phyloP scores from a whole-genome alignment of 225 moss, liverwort and hornwort species.

The Anthoceros angustus region DNA sequence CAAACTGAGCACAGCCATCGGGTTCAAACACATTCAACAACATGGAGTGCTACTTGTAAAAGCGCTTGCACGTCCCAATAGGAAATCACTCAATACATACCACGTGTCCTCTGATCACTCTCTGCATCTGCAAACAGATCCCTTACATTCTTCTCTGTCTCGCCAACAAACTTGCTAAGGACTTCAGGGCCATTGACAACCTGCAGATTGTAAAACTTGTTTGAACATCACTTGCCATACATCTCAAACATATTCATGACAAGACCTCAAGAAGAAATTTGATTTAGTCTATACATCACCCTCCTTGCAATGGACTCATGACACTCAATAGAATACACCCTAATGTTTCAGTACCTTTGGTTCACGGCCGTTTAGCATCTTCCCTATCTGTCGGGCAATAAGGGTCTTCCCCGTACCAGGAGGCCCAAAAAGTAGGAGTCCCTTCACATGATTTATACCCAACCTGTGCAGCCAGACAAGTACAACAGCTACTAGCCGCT shows the following conservation, averaged over 20 bases:
- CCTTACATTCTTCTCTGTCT: slow-evolving; percentile 88
- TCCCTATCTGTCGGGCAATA: slow-evolving; percentile 88
- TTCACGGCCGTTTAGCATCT: slow-evolving; percentile 89
- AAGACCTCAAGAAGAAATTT: neutral
- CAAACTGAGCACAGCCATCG: neutral
- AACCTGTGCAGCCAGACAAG: slow-evolving; percentile 23
- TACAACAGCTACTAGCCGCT: too few relatives aligned
- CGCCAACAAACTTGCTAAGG: slow-evolving; percentile 94
- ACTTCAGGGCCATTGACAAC: slow-evolving; percentile 95
- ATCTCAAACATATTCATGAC: neutral
- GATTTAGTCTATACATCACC: slow-evolving; percentile 2
- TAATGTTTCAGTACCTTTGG: slow-evolving; percentile 44
- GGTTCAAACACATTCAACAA: neutral
- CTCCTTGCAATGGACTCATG: neutral
- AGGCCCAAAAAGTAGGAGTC: slow-evolving; percentile 79
- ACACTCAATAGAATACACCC: neutral
- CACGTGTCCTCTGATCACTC: slow-evolving; percentile 56
- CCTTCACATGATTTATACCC: slow-evolving; percentile 82
- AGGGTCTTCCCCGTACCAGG: slow-evolving; percentile 96
- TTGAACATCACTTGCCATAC: neutral
- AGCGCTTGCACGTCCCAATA: neutral
- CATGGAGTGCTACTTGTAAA: neutral
- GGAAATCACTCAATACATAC: slow-evolving; percentile 15
- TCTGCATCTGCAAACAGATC: slow-evolving; percentile 95
- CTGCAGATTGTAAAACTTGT: slow-evolving; percentile 20